Conservation (phyloP, 2,329 filamentous ascomycete genomes). For the Colletotrichum salicis region DNA sequence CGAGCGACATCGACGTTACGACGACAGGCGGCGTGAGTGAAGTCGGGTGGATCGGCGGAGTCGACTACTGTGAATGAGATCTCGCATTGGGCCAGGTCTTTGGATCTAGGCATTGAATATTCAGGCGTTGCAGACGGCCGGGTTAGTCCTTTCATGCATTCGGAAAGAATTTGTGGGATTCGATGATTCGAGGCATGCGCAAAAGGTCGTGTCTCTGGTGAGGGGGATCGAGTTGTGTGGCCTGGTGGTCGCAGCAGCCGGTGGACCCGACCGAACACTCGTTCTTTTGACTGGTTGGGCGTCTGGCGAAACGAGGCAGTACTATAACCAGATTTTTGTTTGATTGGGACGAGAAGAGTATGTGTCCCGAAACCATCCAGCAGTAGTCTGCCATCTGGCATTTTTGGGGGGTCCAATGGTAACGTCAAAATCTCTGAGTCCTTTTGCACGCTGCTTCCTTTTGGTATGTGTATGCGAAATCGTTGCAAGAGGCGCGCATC, state of each 20-base stretch:
- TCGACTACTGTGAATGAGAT: constrained; percentile 16
- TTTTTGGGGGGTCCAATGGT: constrained; percentile 47
- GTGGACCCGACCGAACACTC: constrained; percentile 26
- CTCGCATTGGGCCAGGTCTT: constrained; percentile 30
- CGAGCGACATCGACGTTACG: constrained; percentile 41
- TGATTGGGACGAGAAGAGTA: constrained; percentile 26
- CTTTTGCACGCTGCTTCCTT: constrained; percentile 34
- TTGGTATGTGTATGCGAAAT: constrained; percentile 29
- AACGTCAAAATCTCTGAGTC: constrained; percentile 39
- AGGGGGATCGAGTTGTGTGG: constrained; percentile 27
- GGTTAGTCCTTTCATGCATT: constrained; percentile 25
- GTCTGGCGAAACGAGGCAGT: constrained; percentile 14
- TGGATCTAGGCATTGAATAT: constrained; percentile 17
- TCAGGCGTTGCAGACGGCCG: constrained; percentile 18
- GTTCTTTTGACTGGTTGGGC: constrained; percentile 25
- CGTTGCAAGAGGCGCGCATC: constrained; percentile 17
- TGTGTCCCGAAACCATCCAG: constrained; percentile 49
- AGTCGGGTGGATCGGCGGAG: constrained; percentile 12
- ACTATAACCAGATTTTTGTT: constrained; percentile 15
- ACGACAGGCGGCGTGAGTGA: constrained; percentile 43
- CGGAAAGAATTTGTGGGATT: constrained; percentile 32
- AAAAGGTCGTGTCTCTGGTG: constrained; percentile 15
- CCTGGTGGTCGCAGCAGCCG: constrained; percentile 29
- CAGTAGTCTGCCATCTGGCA: constrained; percentile 60
- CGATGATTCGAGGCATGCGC: constrained; percentile 30